These are phyloP conservation scores for Solanum bulbocastanum DNA, from an alignment of 257 asterid genomes.

Conservation along the genomic window DNA sequence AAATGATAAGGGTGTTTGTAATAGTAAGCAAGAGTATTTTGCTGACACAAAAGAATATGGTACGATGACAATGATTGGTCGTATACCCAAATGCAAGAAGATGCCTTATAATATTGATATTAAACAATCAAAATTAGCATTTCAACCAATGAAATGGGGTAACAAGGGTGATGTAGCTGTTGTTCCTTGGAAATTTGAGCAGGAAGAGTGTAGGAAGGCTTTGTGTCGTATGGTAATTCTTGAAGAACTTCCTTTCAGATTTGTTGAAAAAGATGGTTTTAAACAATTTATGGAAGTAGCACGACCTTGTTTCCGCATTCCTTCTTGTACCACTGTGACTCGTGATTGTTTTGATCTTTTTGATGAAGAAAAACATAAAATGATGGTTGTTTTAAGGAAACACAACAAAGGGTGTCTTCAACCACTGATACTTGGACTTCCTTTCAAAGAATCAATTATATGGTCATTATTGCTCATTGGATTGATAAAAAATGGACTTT, in stretches of 20 bases:
- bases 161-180: not conserved
- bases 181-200: not conserved
- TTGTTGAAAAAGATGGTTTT: not conserved
- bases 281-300: not conserved
- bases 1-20: not conserved
- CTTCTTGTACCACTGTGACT: not conserved
- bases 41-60: not conserved
- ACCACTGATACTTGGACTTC: not conserved
- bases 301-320: not conserved
- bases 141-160: not conserved
- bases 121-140: not conserved
- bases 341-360: not conserved
- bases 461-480: not conserved
- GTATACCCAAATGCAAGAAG: not conserved
- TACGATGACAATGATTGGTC: not conserved
- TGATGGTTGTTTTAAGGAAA: not conserved
- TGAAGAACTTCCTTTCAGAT: not conserved
- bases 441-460: not conserved
- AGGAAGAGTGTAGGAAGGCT: not conserved
- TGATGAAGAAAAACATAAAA: not conserved
- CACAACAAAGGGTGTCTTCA: not conserved
- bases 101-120: not conserved
- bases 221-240: not conserved
- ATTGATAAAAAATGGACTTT: not conserved
- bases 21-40: not conserved